Base-by-base conservation (phyloP, 345 rosid genomes). In the Pugionium cornutum region DNA sequence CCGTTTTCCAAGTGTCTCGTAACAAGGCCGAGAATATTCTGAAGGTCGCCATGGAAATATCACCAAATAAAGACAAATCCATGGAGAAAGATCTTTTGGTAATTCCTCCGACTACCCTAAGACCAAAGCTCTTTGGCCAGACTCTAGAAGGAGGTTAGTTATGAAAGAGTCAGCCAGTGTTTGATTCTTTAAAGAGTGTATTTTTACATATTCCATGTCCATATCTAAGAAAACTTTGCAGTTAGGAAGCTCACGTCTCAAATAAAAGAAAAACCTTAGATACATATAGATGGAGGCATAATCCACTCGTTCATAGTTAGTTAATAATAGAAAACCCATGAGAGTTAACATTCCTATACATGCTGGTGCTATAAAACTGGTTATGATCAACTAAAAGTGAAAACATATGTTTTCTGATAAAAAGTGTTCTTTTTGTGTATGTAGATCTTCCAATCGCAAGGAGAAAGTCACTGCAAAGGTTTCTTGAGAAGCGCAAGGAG, bases 401-500 rank as follows among this genome's bases (percentile, higher is more conserved):
- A 1, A 45, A 5, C 1, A 25, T 27, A 4, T 26, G 30, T 29
- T 57, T 39, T 59, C 42, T 66, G 40, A 66, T 28, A 29, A 34
- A n/a, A 44, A 29, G 31, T 46, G 11, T 28, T 47, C 3, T 11
- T 66, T 31, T 26, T 37, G 44, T 11, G 26, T 58, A 3, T 43
- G 34, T 73, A 89, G 97, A 85, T 82, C 80, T 94, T 66, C 95
- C 97, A 1, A 78, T 86, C 39, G 80, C 84, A 11, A 65, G 99
- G 53, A 73, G 72, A 75, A 90, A 79, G 68, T 94, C 99, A 35
- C 77, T 94, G 53, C 84, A 84, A 83, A 83, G 92, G 67, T 94
- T 94, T 70, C 73, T 94, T 35, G 95, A 85, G 83, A 94, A 88
- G 69, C 97, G 97, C 34, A 94, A 85, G 66, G 95, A 84, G 74